Conservation (phyloP, 371 early-diverging fungal genomes). For the Vairimorpha necatrix region DNA sequence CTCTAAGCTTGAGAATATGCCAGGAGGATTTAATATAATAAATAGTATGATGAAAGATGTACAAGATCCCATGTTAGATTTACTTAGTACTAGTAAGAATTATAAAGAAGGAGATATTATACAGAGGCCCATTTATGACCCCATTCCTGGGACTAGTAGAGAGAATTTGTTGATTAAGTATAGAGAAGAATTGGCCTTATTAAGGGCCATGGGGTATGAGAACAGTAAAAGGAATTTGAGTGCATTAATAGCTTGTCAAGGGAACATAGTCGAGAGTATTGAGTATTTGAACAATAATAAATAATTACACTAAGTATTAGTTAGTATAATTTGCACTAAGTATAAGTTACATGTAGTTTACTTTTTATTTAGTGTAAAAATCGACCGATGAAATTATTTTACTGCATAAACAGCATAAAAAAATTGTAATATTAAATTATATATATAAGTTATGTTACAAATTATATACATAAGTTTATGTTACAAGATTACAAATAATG, state of each 20-base stretch:
- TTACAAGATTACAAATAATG: no score
- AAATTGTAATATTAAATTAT: no score
- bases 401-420: no score
- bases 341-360: constrained; percentile 3
- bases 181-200: constrained; percentile 69
- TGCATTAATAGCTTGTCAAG: constrained; percentile 71
- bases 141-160: constrained; percentile 50
- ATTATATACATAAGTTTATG: no score
- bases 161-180: constrained; percentile 64
- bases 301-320: no score
- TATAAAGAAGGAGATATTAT: constrained; percentile 50
- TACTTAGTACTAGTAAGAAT: constrained; percentile 2
- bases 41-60: constrained; percentile 62
- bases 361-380: no score
- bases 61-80: constrained; percentile 51
- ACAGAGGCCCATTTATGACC: constrained; percentile 7
- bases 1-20: constrained; percentile 64
- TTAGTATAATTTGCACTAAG: constrained; percentile 8
- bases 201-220: constrained; percentile 76
- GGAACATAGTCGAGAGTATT: constrained; percentile 67
- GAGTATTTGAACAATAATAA: constrained; percentile 24
- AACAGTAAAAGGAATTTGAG: constrained; percentile 71
- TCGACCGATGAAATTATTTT: no score
- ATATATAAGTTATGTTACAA: no score
- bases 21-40: constrained; percentile 65